A percentile compares a stretch with the other conserved stretches of the same genome.
phyloP scores from a whole-genome alignment of 2,329 filamentous ascomycete genomes.

The Cadophora luteo-olivacea region DNA sequence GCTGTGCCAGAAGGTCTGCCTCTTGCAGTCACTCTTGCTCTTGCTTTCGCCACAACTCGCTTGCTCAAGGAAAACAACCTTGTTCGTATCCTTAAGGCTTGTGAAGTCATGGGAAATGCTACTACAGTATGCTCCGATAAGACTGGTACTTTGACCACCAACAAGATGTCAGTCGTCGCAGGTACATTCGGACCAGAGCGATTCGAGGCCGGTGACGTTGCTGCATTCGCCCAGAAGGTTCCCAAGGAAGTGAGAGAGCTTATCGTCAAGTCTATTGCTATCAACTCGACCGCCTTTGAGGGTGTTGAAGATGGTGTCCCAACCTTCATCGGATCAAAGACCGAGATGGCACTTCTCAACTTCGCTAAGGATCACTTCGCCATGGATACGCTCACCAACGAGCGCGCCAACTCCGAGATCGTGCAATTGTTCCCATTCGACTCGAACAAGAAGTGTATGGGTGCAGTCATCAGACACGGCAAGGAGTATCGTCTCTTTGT shows the following conservation, averaged over 20 bases:
- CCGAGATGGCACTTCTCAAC: slow-evolving; percentile 75
- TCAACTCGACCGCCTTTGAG: slow-evolving; percentile 76
- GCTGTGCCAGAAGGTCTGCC: slow-evolving; percentile 72
- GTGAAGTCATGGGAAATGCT: slow-evolving; percentile 75
- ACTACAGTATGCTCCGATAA: slow-evolving; percentile 83
- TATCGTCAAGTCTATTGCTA: slow-evolving; percentile 57
- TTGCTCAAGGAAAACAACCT: slow-evolving; percentile 75
- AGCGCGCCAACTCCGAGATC: slow-evolving; percentile 67
- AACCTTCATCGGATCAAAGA: slow-evolving; percentile 77
- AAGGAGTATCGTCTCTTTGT: slow-evolving; percentile 53
- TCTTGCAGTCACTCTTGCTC: slow-evolving; percentile 70
- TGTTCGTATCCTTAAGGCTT: slow-evolving; percentile 69
- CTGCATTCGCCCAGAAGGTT: slow-evolving; percentile 19
- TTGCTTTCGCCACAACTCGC: slow-evolving; percentile 70
- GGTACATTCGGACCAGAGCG: slow-evolving; percentile 66
- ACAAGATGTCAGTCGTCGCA: slow-evolving; percentile 78
- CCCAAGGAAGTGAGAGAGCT: slow-evolving; percentile 25
- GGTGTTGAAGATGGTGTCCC: slow-evolving; percentile 63
- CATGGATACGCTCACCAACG: slow-evolving; percentile 66
- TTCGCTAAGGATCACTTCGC: slow-evolving; percentile 71
- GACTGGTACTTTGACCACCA: slow-evolving; percentile 76
- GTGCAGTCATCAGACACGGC: slow-evolving; percentile 62
- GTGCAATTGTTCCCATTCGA: slow-evolving; percentile 54
- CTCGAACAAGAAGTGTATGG: slow-evolving; percentile 69
- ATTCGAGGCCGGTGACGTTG: slow-evolving; percentile 30